Evolutionary conservation across 108 stramenopile genomes (phyloP), one percentile per base, ranked within the genome.

Genomic region (Aurantiochytrium sp.): DNA sequence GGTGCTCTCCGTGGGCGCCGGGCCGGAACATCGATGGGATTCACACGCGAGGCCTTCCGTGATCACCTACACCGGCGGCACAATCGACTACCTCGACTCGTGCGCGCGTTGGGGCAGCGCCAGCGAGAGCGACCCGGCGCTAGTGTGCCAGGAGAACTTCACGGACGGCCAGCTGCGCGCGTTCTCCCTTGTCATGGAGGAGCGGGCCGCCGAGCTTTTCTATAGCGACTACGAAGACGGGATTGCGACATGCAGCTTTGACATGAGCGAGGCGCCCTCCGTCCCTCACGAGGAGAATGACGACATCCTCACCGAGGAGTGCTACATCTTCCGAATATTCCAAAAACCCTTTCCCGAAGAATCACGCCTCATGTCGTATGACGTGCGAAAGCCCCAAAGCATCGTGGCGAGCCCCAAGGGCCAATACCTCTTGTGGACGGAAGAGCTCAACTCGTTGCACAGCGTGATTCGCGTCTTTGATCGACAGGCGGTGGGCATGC

Each of bases 241-340:
- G 17, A 24, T 48, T 24, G 39, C 73, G 10, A 39, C 73, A 5
- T 81, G 73, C 73, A 12, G 12, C 19, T 48, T 81, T 48, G 73
- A 81, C 73, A 42, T 81, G 73, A 27, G 27, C 30, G 39, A 24
- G 12, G 73, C 73, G 39, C 73, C 73, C 6, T 6, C n/a, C 12
- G 73, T 81, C 36, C 59, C 59, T 34, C 59, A 65, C 34, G 59
- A 8, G 2, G 59, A 30, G 10, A 10, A 48, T 42, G 73, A 48
- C 42, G 73, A 81, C 19, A 81, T 81, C 32, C 42, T 48, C 30
- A 12, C 39, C 1, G 73, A 81, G 1, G 24, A 81, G 15, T 81
- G 73, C 45, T 81, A 81, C 30, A 41, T 81, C 30, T 81, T 81
- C 24, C 39, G 73, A 6, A 81, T 81, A 6, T 81, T 81, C 24